phyloP scores from a whole-genome alignment of 2,329 filamentous ascomycete species.

The Hypoxylon sp. region DNA sequence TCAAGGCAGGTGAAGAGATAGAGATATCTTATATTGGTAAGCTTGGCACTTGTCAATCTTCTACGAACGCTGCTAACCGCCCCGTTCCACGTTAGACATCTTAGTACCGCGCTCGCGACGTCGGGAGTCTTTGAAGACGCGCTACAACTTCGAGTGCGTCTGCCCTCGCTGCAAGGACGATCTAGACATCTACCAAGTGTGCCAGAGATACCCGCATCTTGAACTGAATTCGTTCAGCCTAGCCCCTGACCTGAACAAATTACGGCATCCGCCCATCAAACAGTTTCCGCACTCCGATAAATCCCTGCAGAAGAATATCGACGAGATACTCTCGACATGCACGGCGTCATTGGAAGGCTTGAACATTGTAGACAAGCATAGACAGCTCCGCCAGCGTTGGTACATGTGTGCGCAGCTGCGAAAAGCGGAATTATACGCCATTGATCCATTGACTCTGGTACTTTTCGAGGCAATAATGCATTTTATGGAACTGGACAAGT shows the following conservation, averaged over 20 bases:
- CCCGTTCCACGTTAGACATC: constrained; percentile 58
- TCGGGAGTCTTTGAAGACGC: constrained; percentile 58
- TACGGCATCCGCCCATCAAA: constrained; percentile 54
- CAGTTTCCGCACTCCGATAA: constrained; percentile 49
- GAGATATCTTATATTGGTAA: constrained; percentile 74
- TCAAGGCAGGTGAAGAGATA: constrained; percentile 69
- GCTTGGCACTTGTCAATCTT: constrained; percentile 35
- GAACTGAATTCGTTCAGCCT: constrained; percentile 63
- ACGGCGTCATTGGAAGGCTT: constrained; percentile 34
- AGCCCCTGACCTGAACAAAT: constrained; percentile 57
- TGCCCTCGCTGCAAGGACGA: constrained; percentile 67
- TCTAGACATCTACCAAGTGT: constrained; percentile 69
- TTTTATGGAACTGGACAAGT: constrained; percentile 44
- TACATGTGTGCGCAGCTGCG: constrained; percentile 57
- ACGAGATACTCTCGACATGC: constrained; percentile 54
- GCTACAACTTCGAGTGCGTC: constrained; percentile 68
- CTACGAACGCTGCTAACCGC: constrained; percentile 9
- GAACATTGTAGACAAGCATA: constrained; percentile 30
- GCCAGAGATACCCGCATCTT: constrained; percentile 58
- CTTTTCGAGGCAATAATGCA: constrained; percentile 45
- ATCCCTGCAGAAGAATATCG: constrained; percentile 44
- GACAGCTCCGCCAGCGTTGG: constrained; percentile 57
- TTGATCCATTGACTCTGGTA: constrained; percentile 64
- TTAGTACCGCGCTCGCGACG: constrained; percentile 62
- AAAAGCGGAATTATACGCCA: constrained; percentile 60